Evolutionary conservation across 2,329 filamentous ascomycete species (phyloP).

Genomic region (Rhynchosporium agropyri): DNA sequence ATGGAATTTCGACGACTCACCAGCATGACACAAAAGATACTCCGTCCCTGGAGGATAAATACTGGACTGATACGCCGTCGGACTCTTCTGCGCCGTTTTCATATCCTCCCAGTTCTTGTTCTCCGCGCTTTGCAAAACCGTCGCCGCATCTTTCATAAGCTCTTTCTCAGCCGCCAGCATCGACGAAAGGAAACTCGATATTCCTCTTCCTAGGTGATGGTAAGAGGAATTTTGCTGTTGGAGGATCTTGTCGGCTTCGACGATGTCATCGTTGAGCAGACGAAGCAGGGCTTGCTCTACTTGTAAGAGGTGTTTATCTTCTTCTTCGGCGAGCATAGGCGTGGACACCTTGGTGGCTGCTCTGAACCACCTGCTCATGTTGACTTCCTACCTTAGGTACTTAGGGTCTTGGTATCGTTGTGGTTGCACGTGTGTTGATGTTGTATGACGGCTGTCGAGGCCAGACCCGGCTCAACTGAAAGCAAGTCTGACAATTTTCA

Average conservation of each 20-base stretch:
- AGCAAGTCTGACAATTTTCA: slow-evolving; percentile 15
- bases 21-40: slow-evolving; percentile 80
- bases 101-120: slow-evolving; percentile 74
- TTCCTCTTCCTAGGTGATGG: slow-evolving; percentile 79
- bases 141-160: slow-evolving; percentile 80
- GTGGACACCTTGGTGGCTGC: slow-evolving; percentile 32
- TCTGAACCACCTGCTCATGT: slow-evolving; percentile 42
- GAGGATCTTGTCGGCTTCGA: slow-evolving; percentile 75
- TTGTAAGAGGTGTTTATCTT: slow-evolving; percentile 58
- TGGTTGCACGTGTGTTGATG: slow-evolving; percentile 13
- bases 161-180: slow-evolving; percentile 91
- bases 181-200: slow-evolving; percentile 82
- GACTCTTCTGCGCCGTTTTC: slow-evolving; percentile 70
- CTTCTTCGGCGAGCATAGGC: slow-evolving; percentile 44
- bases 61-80: slow-evolving; percentile 53
- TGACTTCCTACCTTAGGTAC: slow-evolving; percentile 8
- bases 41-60: slow-evolving; percentile 85
- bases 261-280: slow-evolving; percentile 90
- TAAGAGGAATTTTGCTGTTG: slow-evolving; percentile 79
- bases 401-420: background rate
- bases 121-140: slow-evolving; percentile 74
- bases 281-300: slow-evolving; percentile 67
- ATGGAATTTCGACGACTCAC: slow-evolving; percentile 24
- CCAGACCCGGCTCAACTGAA: slow-evolving; percentile 20
- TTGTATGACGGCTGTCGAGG: slow-evolving; percentile 2